A percentile compares a stretch with the other conserved stretches of the same genome.
These are phyloP conservation scores for Flagelloscypha sp. DNA, from an alignment of 768 basidiomycete species.

Conservation along the genomic window DNA sequence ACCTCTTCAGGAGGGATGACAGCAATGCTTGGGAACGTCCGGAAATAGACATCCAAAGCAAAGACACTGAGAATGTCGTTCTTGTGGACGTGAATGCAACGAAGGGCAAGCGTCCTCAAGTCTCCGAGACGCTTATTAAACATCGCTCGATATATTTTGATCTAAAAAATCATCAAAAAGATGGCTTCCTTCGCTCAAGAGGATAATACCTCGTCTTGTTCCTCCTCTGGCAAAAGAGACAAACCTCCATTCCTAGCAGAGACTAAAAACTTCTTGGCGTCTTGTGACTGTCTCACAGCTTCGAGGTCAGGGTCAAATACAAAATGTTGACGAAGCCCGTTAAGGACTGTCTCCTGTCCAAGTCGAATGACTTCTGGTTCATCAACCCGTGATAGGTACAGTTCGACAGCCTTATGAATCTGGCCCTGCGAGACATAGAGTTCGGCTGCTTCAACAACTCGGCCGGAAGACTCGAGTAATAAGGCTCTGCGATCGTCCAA, in stretches of 20 bases:
- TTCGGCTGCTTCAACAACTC: conserved; percentile 42
- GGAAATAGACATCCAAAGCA: too few species aligned
- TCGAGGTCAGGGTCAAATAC: conserved; percentile 28
- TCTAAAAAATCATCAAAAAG: conserved; percentile 4
- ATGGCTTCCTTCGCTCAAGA: conserved; percentile 3
- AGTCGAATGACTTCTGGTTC: conserved; percentile 19
- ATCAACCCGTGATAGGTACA: conserved; percentile 29
- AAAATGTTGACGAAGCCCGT: conserved; percentile 36
- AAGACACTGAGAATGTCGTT: too few species aligned
- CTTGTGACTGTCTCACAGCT: conserved; percentile 7
- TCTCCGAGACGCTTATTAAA: too few species aligned
- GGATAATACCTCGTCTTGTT: conserved; percentile 6
- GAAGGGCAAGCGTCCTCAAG: too few species aligned
- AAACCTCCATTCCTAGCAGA: conserved; percentile 15
- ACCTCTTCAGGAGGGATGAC: too few species aligned
- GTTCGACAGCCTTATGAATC: conserved; percentile 34
- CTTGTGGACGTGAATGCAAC: too few species aligned
- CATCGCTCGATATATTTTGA: conserved; percentile 11
- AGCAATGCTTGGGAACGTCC: too few species aligned
- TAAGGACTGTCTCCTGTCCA: conserved; percentile 32
- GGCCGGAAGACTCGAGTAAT: conserved; percentile 34
- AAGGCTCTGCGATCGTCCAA: conserved; percentile 40
- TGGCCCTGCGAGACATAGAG: conserved; percentile 42
- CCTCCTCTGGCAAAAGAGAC: not conserved
- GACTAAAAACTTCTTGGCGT: conserved; percentile 16